A percentile compares a stretch with the other conserved stretches of the same genome.
Evolutionary conservation across 768 basidiomycete genomes (phyloP).

Genomic region (Gloeostereum incarnatum): DNA sequence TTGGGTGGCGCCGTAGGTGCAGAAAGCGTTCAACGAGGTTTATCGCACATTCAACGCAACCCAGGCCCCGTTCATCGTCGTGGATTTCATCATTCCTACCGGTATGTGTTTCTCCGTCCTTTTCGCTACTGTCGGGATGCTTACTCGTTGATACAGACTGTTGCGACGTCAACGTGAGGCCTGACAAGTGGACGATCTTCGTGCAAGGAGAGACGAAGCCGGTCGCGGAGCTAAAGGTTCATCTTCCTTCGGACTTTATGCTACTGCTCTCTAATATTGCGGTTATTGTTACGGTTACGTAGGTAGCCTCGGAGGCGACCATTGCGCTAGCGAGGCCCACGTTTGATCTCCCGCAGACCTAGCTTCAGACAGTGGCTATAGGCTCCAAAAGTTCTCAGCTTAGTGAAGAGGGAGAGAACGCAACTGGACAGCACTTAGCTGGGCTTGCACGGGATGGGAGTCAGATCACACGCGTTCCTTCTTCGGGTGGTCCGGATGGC

Average conservation of each 20-base stretch:
- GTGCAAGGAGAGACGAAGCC: conserved; percentile 81
- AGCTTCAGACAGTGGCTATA: too few relatives aligned
- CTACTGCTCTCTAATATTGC: neutral
- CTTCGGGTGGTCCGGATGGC: conserved; percentile 11
- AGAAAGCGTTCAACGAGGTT: conserved; percentile 87
- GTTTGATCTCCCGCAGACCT: too few relatives aligned
- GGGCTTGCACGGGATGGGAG: conserved; percentile 47
- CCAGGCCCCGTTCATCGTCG: conserved; percentile 76
- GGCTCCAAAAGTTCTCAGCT: too few relatives aligned
- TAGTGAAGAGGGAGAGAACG: too few relatives aligned
- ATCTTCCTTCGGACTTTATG: too few relatives aligned
- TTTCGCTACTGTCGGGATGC: neutral
- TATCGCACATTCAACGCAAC: conserved; percentile 70
- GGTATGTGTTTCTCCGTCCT: conserved; percentile 30
- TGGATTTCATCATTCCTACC: conserved; percentile 76
- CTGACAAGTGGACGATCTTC: conserved; percentile 94
- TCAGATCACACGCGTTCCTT: conserved; percentile 14
- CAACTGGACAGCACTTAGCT: too few relatives aligned
- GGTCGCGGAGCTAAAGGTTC: conserved; percentile 72
- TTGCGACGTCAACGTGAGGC: conserved; percentile 91
- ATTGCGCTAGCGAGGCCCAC: conserved; percentile 71
- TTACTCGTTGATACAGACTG: too few relatives aligned
- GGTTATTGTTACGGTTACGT: neutral
- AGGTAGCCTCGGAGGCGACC: conserved; percentile 58
- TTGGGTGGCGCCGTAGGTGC: conserved; percentile 38